Evolutionary conservation across 768 basidiomycete species (phyloP).

Genomic region (Lactarius hengduanensis): DNA sequence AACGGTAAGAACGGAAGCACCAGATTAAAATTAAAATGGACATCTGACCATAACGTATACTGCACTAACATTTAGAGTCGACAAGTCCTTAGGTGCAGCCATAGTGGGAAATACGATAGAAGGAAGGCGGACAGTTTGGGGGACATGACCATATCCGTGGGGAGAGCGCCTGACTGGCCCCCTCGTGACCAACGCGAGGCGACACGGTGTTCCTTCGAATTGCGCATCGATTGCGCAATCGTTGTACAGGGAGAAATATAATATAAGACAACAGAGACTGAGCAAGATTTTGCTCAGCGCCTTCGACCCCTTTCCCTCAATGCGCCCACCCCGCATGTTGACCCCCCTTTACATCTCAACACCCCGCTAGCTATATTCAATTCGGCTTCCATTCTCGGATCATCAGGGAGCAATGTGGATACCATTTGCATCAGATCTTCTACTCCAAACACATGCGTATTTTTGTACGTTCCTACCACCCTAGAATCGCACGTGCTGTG

Average conservation of each 20-base stretch:
- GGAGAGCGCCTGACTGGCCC: neutral
- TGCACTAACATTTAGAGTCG: slow-evolving; percentile 2
- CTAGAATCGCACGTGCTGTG: slow-evolving; percentile 12
- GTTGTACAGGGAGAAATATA: neutral
- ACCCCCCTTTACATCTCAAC: neutral
- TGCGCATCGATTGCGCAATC: slow-evolving; percentile 28
- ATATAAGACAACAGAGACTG: slow-evolving; percentile 6
- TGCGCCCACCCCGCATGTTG: neutral
- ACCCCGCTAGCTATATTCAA: slow-evolving; percentile 7
- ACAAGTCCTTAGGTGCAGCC: neutral
- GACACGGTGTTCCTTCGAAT: neutral
- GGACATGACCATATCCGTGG: neutral
- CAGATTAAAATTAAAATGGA: neutral
- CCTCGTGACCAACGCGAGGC: neutral
- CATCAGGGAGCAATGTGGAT: neutral
- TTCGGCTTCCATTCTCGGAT: slow-evolving; percentile 9
- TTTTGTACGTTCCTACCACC: slow-evolving; percentile 12
- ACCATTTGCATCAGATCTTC: neutral
- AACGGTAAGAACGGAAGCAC: neutral
- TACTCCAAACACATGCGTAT: neutral
- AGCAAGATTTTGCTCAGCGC: neutral
- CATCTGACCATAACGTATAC: slow-evolving; percentile 10
- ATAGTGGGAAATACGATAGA: neutral
- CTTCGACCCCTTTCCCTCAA: neutral
- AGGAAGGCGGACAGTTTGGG: neutral